phyloP scores from a whole-genome alignment of 345 rosid species.

The Pugionium dolabratum region DNA sequence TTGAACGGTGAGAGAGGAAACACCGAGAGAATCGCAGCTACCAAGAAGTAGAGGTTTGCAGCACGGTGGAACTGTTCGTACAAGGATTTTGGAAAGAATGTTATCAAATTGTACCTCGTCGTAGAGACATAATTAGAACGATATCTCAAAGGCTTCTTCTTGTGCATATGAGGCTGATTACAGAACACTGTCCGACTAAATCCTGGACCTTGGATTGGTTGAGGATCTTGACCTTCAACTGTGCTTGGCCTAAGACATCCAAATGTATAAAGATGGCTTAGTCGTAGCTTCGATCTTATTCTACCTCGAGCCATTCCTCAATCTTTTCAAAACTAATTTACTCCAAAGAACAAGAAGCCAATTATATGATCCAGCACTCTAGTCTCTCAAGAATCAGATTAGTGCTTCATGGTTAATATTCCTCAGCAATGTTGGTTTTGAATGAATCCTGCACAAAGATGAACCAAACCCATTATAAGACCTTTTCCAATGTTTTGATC shows the following conservation, averaged over 20 bases:
- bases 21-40: constrained; percentile 76
- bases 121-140: constrained; percentile 84
- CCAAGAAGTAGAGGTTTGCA: constrained; percentile 90
- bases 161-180: constrained; percentile 75
- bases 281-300: constrained; percentile 71
- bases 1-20: constrained; percentile 81
- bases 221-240: constrained; percentile 49
- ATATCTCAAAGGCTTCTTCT: constrained; percentile 67
- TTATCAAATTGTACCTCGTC: constrained; percentile 69
- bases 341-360: constrained; percentile 13
- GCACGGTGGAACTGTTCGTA: constrained; percentile 93
- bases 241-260: constrained; percentile 63
- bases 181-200: constrained; percentile 74
- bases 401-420: not conserved
- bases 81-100: constrained; percentile 85
- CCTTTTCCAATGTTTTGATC: not conserved
- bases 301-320: constrained; percentile 73
- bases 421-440: not conserved
- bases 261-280: constrained; percentile 82
- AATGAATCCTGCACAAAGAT: constrained; percentile 25
- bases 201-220: constrained; percentile 65
- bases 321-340: constrained; percentile 9
- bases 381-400: constrained; percentile 17
- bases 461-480: constrained; percentile 11
- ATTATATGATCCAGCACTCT: constrained; percentile 9